A percentile compares a stretch with the other conserved stretches of the same genome.
Evolutionary conservation across 2,329 filamentous ascomycete genomes (phyloP).

Genomic region (Seiridium unicorne): DNA sequence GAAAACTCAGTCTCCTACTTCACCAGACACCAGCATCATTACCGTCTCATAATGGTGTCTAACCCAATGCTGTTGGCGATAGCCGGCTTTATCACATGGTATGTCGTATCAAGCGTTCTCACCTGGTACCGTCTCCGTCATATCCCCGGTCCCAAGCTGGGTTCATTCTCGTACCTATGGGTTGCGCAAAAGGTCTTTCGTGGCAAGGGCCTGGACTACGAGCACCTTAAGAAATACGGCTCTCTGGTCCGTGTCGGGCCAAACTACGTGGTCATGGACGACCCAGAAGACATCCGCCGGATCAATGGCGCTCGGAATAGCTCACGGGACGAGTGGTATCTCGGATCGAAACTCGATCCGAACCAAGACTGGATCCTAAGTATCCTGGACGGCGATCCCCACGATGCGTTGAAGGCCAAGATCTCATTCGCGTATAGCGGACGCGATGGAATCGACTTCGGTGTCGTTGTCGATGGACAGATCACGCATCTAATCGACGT

Average conservation of each 20-base stretch:
- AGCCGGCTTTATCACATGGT: background rate
- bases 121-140: slow-evolving; percentile 3
- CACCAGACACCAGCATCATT: background rate
- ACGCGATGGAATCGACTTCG: slow-evolving; percentile 18
- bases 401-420: slow-evolving; percentile 39
- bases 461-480: slow-evolving; percentile 41
- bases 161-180: slow-evolving; percentile 5
- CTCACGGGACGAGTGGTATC: slow-evolving; percentile 41
- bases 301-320: slow-evolving; percentile 34
- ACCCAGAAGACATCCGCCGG: slow-evolving; percentile 35
- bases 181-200: background rate
- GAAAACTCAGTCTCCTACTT: no score
- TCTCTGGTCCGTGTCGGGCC: slow-evolving; percentile 41
- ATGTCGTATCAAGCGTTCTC: slow-evolving; percentile 9
- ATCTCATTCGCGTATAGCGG: slow-evolving; percentile 26
- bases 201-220: background rate
- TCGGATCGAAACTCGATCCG: slow-evolving; percentile 49
- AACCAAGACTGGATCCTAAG: slow-evolving; percentile 53
- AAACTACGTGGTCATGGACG: slow-evolving; percentile 37
- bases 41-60: background rate
- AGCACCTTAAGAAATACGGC: slow-evolving; percentile 20
- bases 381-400: slow-evolving; percentile 39
- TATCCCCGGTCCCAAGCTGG: background rate
- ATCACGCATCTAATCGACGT: slow-evolving; percentile 39
- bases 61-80: background rate